Base-by-base conservation (phyloP, 2,329 filamentous ascomycete genomes). In the Alternaria triticimaculans region DNA sequence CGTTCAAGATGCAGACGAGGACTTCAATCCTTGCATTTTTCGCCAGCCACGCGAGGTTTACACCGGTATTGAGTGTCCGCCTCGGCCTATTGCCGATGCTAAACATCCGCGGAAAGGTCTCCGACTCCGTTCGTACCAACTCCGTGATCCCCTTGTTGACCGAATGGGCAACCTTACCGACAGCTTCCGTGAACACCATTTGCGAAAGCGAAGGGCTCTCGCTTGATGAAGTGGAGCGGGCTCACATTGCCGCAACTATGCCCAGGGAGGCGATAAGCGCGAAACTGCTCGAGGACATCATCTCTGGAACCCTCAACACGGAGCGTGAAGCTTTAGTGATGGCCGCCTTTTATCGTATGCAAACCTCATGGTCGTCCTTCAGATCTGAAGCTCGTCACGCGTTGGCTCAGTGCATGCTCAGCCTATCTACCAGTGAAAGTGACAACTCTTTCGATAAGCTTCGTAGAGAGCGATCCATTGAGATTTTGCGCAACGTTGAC, bases 91-190 rank as follows among this genome's bases (percentile, higher is more conserved):
- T 98, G n/a, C 85, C 85, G 37, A 83, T 91, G 5, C 83, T 97
- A 30, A 92, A 92, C 71, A 87, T 88, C 58, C 84, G 94, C n/a
- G 84, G 84, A 55, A 93, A 93, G 73, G 87, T 89, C 55, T 89
- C 93, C 4, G 89, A 88, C n/a, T 88, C 86, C 25, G 89, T 90
- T 11, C 90, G 93, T 60, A 92, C 89, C 2, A 89, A 91, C 68
- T 84, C 91, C 21, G 82, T 98, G n/a, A 82, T 95, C n/a, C 92
- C 94, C 1, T 80, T 91, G 4, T 83, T 97, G 30, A 85, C 87
- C 60, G 84, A 86, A 74, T 97, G 93, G 93, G 84, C 88, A 25
- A 79, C 82, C 9, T 77, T 92, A 21, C 80, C 81, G 11, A 81
- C 84, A 10, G 78, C 82, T 2, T 84, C 90, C 25, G 86, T 87